These are phyloP conservation scores for Piper betle DNA, from an alignment of 164 flowering plant genomes.

Conservation along the genomic window DNA sequence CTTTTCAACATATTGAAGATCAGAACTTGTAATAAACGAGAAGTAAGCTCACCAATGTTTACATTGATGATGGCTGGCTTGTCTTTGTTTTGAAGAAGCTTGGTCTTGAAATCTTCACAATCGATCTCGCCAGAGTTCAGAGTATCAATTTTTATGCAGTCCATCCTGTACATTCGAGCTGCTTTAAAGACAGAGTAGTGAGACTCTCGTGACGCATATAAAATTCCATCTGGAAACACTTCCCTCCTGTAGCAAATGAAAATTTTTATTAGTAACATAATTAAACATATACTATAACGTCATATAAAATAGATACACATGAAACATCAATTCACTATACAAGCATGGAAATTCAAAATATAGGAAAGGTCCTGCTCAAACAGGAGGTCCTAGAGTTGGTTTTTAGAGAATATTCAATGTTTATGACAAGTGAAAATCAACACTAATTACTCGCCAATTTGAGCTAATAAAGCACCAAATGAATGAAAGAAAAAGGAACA, in stretches of 20 bases:
- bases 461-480: too few species aligned
- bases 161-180: conserved; percentile 95
- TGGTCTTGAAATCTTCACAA: conserved; percentile 55
- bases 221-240: conserved; percentile 81
- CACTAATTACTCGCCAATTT: too few species aligned
- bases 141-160: conserved; percentile 59
- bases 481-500: too few species aligned
- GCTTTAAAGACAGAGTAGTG: conserved; percentile 95
- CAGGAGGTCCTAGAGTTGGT: too few species aligned
- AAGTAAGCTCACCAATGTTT: conserved; percentile 52
- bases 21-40: neutral
- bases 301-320: too few species aligned
- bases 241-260: conserved; percentile 51
- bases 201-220: conserved; percentile 73
- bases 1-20: neutral
- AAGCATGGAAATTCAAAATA: neutral
- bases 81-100: conserved; percentile 57
- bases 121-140: conserved; percentile 79
- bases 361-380: too few species aligned
- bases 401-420: too few species aligned
- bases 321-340: too few species aligned
- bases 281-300: too few species aligned
- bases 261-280: neutral
- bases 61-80: conserved; percentile 89
- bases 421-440: too few species aligned